A percentile compares a stretch with the other conserved stretches of the same genome.
phyloP scores from a whole-genome alignment of 352 stramenopile species.

The Blastocystis sp. region DNA sequence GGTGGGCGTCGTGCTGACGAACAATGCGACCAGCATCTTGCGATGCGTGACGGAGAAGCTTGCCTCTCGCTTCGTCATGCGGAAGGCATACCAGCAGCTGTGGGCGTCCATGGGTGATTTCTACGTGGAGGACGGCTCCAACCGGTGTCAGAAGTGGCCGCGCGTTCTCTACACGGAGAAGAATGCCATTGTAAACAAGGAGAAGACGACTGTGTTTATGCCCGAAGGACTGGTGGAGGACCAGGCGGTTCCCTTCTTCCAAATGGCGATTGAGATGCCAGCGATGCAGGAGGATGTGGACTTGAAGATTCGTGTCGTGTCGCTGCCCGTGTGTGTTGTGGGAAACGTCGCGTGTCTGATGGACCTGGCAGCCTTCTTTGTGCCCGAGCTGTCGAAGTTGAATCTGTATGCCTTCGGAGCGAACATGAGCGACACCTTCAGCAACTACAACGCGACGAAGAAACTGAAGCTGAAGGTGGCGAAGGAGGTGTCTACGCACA shows the following conservation, averaged over 20 bases:
- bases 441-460: background rate
- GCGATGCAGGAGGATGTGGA: background rate
- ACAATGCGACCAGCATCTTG: background rate
- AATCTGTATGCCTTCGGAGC: slow-evolving; percentile 33
- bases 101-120: slow-evolving; percentile 20
- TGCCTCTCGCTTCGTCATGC: background rate
- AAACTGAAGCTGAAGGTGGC: slow-evolving; percentile 32
- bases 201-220: background rate
- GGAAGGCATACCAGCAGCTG: slow-evolving; percentile 3
- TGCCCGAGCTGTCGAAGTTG: slow-evolving; percentile 18
- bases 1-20: background rate
- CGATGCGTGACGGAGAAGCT: background rate
- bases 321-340: slow-evolving; percentile 40
- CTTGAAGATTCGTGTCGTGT: background rate
- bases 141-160: background rate
- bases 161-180: slow-evolving; percentile 16
- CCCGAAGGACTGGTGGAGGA: background rate
- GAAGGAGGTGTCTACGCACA: slow-evolving; percentile 10
- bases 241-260: background rate
- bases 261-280: slow-evolving; percentile 30
- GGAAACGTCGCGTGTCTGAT: background rate
- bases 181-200: background rate
- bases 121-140: background rate
- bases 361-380: slow-evolving; percentile 22
- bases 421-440: background rate